Evolutionary conservation across 2,329 filamentous ascomycete genomes (phyloP).

Genomic region (Byssochlamys sp.): DNA sequence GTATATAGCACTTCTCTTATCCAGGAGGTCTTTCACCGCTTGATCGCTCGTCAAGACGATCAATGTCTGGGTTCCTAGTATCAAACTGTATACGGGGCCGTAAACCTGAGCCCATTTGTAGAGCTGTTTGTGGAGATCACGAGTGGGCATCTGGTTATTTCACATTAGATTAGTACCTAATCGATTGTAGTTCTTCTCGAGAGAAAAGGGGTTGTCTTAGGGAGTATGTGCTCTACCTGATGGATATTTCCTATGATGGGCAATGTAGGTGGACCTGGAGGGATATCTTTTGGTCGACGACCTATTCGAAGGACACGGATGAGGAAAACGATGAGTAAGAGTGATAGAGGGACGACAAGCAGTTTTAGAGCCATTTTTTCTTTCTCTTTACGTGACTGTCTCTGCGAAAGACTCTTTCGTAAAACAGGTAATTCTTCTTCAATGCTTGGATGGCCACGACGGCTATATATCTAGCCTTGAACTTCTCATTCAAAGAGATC

Average conservation of each 20-base stretch:
- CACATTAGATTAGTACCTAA: not conserved
- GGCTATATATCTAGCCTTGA: too few species aligned
- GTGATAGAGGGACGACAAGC: not conserved
- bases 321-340: not conserved
- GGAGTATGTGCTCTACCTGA: constrained; percentile 8
- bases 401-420: too few species aligned
- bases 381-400: too few species aligned
- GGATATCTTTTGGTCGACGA: constrained; percentile 17
- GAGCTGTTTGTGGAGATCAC: constrained; percentile 38
- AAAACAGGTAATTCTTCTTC: too few species aligned
- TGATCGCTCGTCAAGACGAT: constrained; percentile 40
- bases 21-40: constrained; percentile 44
- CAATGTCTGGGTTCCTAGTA: constrained; percentile 40
- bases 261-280: constrained; percentile 44
- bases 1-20: constrained; percentile 43
- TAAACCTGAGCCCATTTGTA: constrained; percentile 46
- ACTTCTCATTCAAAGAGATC: too few species aligned
- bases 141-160: constrained; percentile 29
- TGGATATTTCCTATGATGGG: constrained; percentile 46
- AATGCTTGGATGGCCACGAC: too few species aligned
- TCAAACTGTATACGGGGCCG: constrained; percentile 43
- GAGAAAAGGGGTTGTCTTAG: not conserved
- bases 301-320: not conserved
- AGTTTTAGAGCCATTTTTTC: not conserved
- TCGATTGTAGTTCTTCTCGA: not conserved